Conservation (phyloP, 768 basidiomycete species). For the Termitomyces sp. region DNA sequence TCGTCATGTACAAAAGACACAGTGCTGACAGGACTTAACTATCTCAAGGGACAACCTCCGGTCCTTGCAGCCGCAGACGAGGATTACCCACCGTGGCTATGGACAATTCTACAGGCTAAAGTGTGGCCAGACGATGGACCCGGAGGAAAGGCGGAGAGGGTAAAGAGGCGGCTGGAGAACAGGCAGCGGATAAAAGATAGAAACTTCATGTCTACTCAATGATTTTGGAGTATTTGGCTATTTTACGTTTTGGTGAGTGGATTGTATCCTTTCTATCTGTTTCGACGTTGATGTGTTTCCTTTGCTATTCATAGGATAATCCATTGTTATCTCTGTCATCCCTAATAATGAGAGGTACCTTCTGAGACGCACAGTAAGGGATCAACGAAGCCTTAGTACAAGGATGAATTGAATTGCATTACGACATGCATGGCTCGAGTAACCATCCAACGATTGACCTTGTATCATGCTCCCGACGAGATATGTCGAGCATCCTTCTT, state of each 20-base stretch:
- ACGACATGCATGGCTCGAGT: background rate
- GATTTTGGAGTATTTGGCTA: conserved; percentile 12
- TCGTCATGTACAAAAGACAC: conserved; percentile 75
- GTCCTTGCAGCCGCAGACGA: conserved; percentile 76
- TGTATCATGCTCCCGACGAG: background rate
- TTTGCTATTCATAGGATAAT: background rate
- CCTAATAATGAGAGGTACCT: background rate
- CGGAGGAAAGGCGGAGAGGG: conserved; percentile 61
- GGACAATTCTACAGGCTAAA: conserved; percentile 65
- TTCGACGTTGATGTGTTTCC: background rate
- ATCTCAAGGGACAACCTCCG: conserved; percentile 76
- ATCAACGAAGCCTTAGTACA: background rate
- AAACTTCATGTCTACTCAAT: conserved; percentile 87
- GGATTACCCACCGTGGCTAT: conserved; percentile 86
- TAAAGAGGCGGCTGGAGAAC: conserved; percentile 53
- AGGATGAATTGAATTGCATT: background rate
- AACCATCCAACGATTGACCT: background rate
- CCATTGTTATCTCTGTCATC: background rate
- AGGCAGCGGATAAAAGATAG: conserved; percentile 69
- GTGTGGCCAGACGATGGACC: conserved; percentile 65
- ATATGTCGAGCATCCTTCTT: background rate
- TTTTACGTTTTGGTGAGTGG: conserved; percentile 5
- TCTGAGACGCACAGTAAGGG: background rate
- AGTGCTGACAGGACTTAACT: conserved; percentile 73
- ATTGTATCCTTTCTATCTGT: background rate